Evolutionary conservation across 1,139 yeast genomes (phyloP).

Genomic region (Meyerozyma sp.): DNA sequence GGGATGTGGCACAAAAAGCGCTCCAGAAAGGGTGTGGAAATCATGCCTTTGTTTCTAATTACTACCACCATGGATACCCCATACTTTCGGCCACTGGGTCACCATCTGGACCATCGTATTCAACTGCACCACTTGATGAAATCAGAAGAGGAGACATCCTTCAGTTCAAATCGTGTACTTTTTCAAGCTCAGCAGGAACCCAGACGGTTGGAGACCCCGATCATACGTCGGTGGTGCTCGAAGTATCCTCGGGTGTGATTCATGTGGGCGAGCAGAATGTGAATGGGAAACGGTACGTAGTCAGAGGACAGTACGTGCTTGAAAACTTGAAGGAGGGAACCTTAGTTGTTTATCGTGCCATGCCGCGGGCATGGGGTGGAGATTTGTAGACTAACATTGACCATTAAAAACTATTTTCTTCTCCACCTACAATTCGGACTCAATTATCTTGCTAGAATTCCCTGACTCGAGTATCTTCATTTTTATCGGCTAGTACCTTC

Average conservation of each 20-base stretch:
- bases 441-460: no score
- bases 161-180: slow-evolving; percentile 38
- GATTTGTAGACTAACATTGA: slow-evolving; percentile 14
- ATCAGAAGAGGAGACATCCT: slow-evolving; percentile 39
- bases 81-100: slow-evolving; percentile 24
- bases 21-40: slow-evolving; percentile 55
- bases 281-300: slow-evolving; percentile 45
- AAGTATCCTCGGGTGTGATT: slow-evolving; percentile 25
- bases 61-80: slow-evolving; percentile 55
- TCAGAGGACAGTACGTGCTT: slow-evolving; percentile 39
- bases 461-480: no score
- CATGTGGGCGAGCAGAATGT: slow-evolving; percentile 60
- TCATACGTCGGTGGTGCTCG: slow-evolving; percentile 61
- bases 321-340: slow-evolving; percentile 43
- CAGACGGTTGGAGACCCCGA: slow-evolving; percentile 54
- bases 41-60: slow-evolving; percentile 55
- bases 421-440: no score
- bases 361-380: slow-evolving; percentile 50
- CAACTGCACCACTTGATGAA: slow-evolving; percentile 26
- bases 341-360: slow-evolving; percentile 50
- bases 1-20: slow-evolving; percentile 71
- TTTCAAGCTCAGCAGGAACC: slow-evolving; percentile 28
- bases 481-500: no score
- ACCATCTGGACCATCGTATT: slow-evolving; percentile 6
- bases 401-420: no score